phyloP scores from a whole-genome alignment of 2,329 filamentous ascomycete genomes.

The Trichoderma gracile region DNA sequence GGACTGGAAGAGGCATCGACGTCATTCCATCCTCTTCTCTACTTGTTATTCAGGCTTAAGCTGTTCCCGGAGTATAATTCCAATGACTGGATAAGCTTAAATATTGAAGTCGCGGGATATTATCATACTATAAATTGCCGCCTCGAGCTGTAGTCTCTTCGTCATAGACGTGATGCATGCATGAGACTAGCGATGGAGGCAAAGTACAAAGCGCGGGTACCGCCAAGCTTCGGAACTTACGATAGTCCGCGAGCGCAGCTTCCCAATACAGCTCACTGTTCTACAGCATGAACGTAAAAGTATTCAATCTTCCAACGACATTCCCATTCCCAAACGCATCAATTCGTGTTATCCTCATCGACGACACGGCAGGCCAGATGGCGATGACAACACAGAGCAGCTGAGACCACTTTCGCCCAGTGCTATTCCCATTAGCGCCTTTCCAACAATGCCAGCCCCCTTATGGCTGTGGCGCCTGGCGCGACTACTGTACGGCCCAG shows the following conservation, averaged over 20 bases:
- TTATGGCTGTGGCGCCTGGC: not conserved
- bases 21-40: not conserved
- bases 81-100: constrained; percentile 15
- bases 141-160: not conserved
- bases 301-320: too few species aligned
- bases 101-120: constrained; percentile 6
- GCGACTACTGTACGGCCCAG: not conserved
- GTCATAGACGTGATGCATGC: constrained; percentile 4
- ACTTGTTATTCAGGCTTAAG: not conserved
- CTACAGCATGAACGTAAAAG: too few species aligned
- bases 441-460: not conserved
- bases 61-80: not conserved
- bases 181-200: not conserved
- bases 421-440: not conserved
- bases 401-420: not conserved
- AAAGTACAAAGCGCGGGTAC: not conserved
- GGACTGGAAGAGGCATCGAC: not conserved
- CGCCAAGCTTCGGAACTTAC: not conserved
- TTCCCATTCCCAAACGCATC: too few species aligned
- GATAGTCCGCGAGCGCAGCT: constrained; percentile 2
- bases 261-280: not conserved
- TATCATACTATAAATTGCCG: not conserved
- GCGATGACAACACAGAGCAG: not conserved
- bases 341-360: not conserved
- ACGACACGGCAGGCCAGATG: not conserved